Evolutionary conservation across 2,329 filamentous ascomycete species (phyloP), one percentile per base, ranked within the genome.

Genomic region (Aurifilum marmelostoma): DNA sequence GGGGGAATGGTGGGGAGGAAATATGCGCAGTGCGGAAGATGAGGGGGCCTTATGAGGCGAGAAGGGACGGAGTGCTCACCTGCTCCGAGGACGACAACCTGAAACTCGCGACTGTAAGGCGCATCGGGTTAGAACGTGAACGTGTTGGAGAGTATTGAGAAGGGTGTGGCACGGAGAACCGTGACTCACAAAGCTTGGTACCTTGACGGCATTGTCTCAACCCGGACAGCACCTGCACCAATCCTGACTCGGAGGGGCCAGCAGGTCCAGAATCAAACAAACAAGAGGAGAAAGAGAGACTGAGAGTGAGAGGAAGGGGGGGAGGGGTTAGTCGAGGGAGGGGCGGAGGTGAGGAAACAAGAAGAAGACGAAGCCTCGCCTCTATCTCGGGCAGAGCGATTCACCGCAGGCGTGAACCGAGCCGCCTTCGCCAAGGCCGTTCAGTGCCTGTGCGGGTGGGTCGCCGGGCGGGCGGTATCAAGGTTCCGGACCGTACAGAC

Each of bases 31-130:
- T 61, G 62, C 69, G 73, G 67, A 63, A 59, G 68, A 72, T 61
- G 63, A 58, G 39, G 70, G 32, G 50, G 24, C 8, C 8, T 71
- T 65, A 21, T 47, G 16, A 47, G 41, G 34, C 43, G 7, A 47
- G 21, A n/a, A 39, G 24, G 37, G 37, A 63, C 34, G 63, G 67
- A 71, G 69, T 65, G 67, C 87, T 77, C 82, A 92, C 91, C 92
- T 83, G 92, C 90, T 78, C 92, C 92, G 74, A 94, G 84, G 72
- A 94, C 92, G 75, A 94, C 92, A 77, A 94, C 91, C 79, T 94
- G 90, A 77, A 93, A 92, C 83, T 94, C 92, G 76, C 91, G 89
- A 80, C 90, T 92, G 73, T 50, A 41, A 72, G 37, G 58, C 59
- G 27, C 63, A 64, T 47, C 62, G 54, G 63, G 64, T 60, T 59